phyloP scores from a whole-genome alignment of 768 basidiomycete genomes.

The Pulveroboletus sp. region DNA sequence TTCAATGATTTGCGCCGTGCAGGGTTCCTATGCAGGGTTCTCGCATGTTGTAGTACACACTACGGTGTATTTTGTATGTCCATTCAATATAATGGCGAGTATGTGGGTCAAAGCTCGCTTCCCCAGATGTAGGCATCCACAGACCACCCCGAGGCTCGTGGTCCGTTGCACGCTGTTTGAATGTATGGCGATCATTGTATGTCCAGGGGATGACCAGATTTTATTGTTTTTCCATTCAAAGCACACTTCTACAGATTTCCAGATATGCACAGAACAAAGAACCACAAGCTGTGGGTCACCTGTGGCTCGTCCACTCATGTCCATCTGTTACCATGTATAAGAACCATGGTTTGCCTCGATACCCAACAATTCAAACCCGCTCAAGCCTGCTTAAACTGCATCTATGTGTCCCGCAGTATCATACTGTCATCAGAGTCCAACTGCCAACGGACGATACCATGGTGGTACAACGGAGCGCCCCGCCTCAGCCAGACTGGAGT shows the following conservation, averaged over 20 bases:
- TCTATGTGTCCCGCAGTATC: conserved; percentile 3
- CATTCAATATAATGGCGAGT: not conserved
- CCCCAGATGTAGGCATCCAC: not conserved
- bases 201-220: not conserved
- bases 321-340: conserved; percentile 12
- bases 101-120: conserved; percentile 2
- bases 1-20: not conserved
- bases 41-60: not conserved
- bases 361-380: not conserved
- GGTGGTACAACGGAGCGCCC: not conserved
- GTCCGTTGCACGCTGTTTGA: not conserved
- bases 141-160: not conserved
- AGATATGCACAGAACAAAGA: conserved; percentile 13
- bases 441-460: not conserved
- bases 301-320: conserved; percentile 10
- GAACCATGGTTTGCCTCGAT: not conserved
- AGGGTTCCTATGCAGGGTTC: not conserved
- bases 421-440: not conserved
- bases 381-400: not conserved
- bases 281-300: conserved; percentile 12
- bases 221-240: conserved; percentile 14
- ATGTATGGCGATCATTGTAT: conserved; percentile 5
- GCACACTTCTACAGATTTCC: conserved; percentile 5
- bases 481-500: not conserved
- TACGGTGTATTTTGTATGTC: no score